A percentile compares a stretch with the other conserved stretches of the same genome.
Evolutionary conservation across 306 rosid species (phyloP).

Genomic region (Prunus mira): DNA sequence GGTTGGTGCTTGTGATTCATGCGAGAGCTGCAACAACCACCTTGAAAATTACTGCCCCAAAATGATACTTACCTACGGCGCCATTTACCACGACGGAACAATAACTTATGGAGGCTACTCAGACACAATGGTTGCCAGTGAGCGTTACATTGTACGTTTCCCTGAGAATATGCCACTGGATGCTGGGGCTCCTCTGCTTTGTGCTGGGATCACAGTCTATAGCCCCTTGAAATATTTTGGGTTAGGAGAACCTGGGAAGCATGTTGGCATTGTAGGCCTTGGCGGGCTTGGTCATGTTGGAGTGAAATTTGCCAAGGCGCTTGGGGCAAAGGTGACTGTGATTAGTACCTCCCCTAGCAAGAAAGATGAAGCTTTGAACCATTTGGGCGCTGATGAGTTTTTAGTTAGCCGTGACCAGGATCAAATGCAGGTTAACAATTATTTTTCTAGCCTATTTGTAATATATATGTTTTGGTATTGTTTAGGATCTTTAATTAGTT

Average conservation of each 20-base stretch:
- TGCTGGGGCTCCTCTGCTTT: conserved; percentile 50
- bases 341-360: conserved; percentile 48
- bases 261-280: conserved; percentile 48
- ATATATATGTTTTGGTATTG: background rate
- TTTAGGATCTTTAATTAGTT: too few species aligned
- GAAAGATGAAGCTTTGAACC: conserved; percentile 37
- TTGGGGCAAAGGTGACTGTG: conserved; percentile 44
- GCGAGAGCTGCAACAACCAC: conserved; percentile 34
- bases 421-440: conserved; percentile 19
- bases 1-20: conserved; percentile 44
- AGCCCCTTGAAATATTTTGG: conserved; percentile 43
- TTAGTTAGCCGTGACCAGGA: conserved; percentile 36
- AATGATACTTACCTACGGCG: conserved; percentile 18
- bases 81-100: conserved; percentile 33
- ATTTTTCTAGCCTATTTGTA: background rate
- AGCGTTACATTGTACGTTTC: conserved; percentile 43
- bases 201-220: conserved; percentile 57
- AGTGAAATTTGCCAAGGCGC: conserved; percentile 49
- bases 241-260: conserved; percentile 31
- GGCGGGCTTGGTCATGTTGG: conserved; percentile 56
- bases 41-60: conserved; percentile 50
- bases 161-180: conserved; percentile 46
- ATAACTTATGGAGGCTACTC: conserved; percentile 51
- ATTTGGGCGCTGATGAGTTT: conserved; percentile 44
- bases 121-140: conserved; percentile 36